Evolutionary conservation across 352 stramenopile genomes (phyloP).

Genomic region (Phytopythium montanum): DNA sequence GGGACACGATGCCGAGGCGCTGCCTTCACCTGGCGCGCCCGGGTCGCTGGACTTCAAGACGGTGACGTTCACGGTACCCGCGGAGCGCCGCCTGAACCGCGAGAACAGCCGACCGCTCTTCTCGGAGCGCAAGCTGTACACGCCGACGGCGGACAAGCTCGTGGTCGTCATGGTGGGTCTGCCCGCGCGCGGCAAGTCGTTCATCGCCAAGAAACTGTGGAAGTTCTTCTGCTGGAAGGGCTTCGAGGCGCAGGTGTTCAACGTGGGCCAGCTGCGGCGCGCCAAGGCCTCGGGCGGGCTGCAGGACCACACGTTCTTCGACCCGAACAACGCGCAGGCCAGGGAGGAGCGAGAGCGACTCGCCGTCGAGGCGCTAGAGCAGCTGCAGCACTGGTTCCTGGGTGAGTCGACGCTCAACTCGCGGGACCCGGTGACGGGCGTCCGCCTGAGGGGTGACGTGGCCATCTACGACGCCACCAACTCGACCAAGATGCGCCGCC

Average conservation of each 20-base stretch:
- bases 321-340: slow-evolving; percentile 84
- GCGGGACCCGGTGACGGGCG: neutral
- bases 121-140: slow-evolving; percentile 75
- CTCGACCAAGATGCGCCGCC: slow-evolving; percentile 64
- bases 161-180: slow-evolving; percentile 95
- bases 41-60: slow-evolving; percentile 43
- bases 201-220: slow-evolving; percentile 92
- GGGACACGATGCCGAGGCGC: neutral
- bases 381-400: slow-evolving; percentile 64
- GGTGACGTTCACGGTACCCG: slow-evolving; percentile 29
- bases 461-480: slow-evolving; percentile 91
- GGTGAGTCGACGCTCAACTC: slow-evolving; percentile 12
- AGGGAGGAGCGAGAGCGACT: slow-evolving; percentile 71
- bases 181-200: slow-evolving; percentile 94
- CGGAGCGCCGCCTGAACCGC: slow-evolving; percentile 20
- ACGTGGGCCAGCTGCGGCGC: slow-evolving; percentile 93
- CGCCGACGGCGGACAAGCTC: slow-evolving; percentile 89
- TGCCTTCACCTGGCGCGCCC: slow-evolving; percentile 22
- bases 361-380: slow-evolving; percentile 71
- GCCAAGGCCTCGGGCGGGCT: slow-evolving; percentile 53
- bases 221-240: slow-evolving; percentile 84
- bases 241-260: slow-evolving; percentile 89
- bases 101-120: slow-evolving; percentile 37
- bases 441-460: slow-evolving; percentile 63
- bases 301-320: slow-evolving; percentile 91